phyloP scores from a whole-genome alignment of 148 eudicot genomes.

The Cornus suecica region DNA sequence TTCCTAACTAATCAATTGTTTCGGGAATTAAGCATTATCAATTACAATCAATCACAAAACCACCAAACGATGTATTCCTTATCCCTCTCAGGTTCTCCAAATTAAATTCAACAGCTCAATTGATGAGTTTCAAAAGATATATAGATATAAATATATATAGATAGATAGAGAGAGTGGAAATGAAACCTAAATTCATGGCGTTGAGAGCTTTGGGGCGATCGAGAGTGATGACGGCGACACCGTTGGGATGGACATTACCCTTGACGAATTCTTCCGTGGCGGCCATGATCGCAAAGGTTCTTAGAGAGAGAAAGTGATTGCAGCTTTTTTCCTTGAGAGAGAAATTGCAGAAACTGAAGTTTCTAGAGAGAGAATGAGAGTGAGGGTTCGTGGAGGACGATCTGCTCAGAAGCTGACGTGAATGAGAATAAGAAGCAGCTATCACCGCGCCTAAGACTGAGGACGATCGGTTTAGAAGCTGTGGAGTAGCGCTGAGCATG shows the following conservation, averaged over 20 bases:
- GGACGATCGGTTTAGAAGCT: too few relatives aligned
- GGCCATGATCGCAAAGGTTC: slow-evolving; percentile 55
- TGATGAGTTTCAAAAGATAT: neutral
- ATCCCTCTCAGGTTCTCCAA: neutral
- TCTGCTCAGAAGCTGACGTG: slow-evolving; percentile 32
- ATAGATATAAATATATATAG: neutral
- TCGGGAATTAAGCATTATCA: neutral
- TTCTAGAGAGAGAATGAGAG: slow-evolving; percentile 11
- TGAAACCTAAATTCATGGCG: slow-evolving; percentile 85
- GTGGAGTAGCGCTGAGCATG: too few relatives aligned
- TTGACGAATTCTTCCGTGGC: slow-evolving; percentile 65
- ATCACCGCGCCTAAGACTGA: too few relatives aligned
- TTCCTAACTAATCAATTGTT: too few relatives aligned
- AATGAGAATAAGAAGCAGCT: slow-evolving; percentile 12
- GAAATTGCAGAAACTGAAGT: slow-evolving; percentile 12
- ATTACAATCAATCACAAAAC: neutral
- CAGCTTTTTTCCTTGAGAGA: slow-evolving; percentile 16
- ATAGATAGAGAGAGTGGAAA: neutral
- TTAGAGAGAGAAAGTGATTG: slow-evolving; percentile 22
- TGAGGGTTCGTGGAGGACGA: slow-evolving; percentile 19
- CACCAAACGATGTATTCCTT: neutral
- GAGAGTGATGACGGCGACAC: slow-evolving; percentile 88
- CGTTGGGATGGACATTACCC: slow-evolving; percentile 71
- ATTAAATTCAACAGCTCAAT: neutral
- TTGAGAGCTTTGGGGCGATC: slow-evolving; percentile 97